Percentiles rank a stretch among this genome's conserved stretches.
Evolutionary conservation across 2,329 filamentous ascomycete species (phyloP).

Genomic region (Aureobasidium vineae): DNA sequence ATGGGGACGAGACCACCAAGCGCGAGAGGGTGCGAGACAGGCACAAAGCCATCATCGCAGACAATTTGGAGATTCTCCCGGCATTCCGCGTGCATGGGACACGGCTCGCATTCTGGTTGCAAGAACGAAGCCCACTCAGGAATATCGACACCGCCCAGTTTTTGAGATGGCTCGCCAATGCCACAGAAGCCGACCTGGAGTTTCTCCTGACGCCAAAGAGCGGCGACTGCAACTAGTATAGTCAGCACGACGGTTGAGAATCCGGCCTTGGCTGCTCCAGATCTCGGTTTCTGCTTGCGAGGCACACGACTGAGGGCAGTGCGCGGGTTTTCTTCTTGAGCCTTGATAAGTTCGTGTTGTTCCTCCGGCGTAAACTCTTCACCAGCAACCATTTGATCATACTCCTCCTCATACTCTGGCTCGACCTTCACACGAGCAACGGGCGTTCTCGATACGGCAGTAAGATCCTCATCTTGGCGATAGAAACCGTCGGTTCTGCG

Average conservation of each 20-base stretch:
- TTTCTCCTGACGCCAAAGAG: slow-evolving; percentile 93
- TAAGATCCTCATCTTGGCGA: slow-evolving; percentile 53
- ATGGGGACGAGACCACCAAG: slow-evolving; percentile 78
- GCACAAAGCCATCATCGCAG: slow-evolving; percentile 84
- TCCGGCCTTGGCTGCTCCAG: slow-evolving; percentile 58
- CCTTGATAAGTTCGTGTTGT: slow-evolving; percentile 70
- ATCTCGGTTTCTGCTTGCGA: slow-evolving; percentile 20
- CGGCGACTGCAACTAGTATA: slow-evolving; percentile 68
- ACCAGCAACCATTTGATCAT: slow-evolving; percentile 59
- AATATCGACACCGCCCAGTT: slow-evolving; percentile 61
- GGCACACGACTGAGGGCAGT: slow-evolving; percentile 17
- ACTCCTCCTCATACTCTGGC: slow-evolving; percentile 31
- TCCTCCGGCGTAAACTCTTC: slow-evolving; percentile 96
- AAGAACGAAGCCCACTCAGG: slow-evolving; percentile 70
- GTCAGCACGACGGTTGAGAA: slow-evolving; percentile 69
- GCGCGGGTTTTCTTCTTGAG: slow-evolving; percentile 1
- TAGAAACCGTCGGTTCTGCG: slow-evolving; percentile 45
- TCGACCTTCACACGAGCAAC: slow-evolving; percentile 43
- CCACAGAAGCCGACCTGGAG: slow-evolving; percentile 95
- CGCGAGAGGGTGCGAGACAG: slow-evolving; percentile 79
- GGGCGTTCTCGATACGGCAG: slow-evolving; percentile 59
- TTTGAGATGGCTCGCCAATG: slow-evolving; percentile 63
- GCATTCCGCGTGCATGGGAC: slow-evolving; percentile 87
- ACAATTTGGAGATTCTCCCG: slow-evolving; percentile 71
- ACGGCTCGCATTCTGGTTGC: slow-evolving; percentile 82